Base-by-base conservation (phyloP, 2,329 filamentous ascomycete species). In the Apiospora arundinis region DNA sequence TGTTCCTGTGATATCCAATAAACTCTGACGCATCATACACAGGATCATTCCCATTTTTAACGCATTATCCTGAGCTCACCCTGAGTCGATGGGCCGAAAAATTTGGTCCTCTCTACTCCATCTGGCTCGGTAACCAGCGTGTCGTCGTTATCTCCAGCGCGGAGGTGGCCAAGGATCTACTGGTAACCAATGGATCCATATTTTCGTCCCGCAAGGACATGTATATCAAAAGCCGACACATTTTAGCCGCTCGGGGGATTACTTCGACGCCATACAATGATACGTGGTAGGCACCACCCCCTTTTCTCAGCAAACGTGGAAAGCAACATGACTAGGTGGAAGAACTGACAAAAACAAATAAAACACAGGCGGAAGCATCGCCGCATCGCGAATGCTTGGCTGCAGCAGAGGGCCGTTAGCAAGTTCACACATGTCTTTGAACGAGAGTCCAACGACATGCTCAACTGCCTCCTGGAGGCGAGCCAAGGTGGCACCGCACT, bases 41-140 rank as follows among this genome's bases (percentile, higher is more conserved):
- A 73, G 72, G 72, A 1, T 72, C 70, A 11, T 73, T 73, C 42
- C 70, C 72, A 9, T 70, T 73, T 44, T n/a, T 73, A 28, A 73
- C 72, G 1, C 72, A 70, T 40, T 72, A 70, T 48, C 72, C 70
- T 11, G 70, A 73, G 56, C 68, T 70, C 21, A 70, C 56, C 5
- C 68, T 73, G 21, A 60, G 70, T 37, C 69, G 60, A 68, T 72
- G 72, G 72, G 72, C 72, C 2, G 18, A 67, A 46, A 71, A 69
- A 11, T 73, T 72, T 14, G 72, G 72, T 12, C 37, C 44, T 32
- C 68, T 73, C n/a, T 73, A 71, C 32, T 72, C 72, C 60, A 32
- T 73, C 2, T 72, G 72, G 72, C 70, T 72, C 4, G 72, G 72
- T 1, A 69, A 72, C 9, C 72, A 73, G 40, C 66, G 63, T 7